A percentile compares a stretch with the other conserved stretches of the same genome.
Evolutionary conservation across 1,284 basidiomycete genomes (phyloP).

Genomic region (Sporisorium sorghi): DNA sequence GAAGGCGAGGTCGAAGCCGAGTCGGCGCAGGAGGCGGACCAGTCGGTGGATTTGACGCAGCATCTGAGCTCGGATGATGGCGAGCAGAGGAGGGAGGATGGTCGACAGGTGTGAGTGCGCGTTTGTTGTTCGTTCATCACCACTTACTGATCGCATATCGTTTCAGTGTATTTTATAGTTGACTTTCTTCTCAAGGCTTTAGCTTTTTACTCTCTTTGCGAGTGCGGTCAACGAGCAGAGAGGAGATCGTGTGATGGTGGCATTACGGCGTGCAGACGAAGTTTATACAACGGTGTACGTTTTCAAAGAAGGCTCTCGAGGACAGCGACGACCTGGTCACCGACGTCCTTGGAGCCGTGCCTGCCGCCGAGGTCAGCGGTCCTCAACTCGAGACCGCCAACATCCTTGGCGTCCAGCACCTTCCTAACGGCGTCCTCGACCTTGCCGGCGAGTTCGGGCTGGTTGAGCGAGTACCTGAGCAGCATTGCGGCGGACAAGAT

Average conservation of each 20-base stretch:
- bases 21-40: slow-evolving; percentile 2
- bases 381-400: slow-evolving; percentile 82
- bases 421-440: slow-evolving; percentile 90
- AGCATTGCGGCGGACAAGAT: slow-evolving; percentile 97
- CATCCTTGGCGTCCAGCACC: slow-evolving; percentile 80
- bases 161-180: slow-evolving; percentile 14
- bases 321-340: slow-evolving; percentile 83
- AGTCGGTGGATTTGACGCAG: slow-evolving; percentile 28
- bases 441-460: slow-evolving; percentile 79
- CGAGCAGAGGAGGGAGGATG: slow-evolving; percentile 1
- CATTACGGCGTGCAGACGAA: background rate
- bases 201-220: no score
- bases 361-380: slow-evolving; percentile 90
- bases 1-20: background rate
- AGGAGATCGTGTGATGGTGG: background rate
- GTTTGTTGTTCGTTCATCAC: no score
- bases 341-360: slow-evolving; percentile 81
- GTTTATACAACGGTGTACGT: no score
- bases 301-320: slow-evolving; percentile 75
- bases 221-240: background rate
- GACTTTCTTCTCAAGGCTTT: background rate
- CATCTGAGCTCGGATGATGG: slow-evolving; percentile 21
- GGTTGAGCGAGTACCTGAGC: slow-evolving; percentile 90
- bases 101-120: slow-evolving; percentile 20
- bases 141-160: no score